These are phyloP conservation scores for Yamadazyma songkhlaensis DNA, from an alignment of 1,139 yeast species.

Conservation along the genomic window DNA sequence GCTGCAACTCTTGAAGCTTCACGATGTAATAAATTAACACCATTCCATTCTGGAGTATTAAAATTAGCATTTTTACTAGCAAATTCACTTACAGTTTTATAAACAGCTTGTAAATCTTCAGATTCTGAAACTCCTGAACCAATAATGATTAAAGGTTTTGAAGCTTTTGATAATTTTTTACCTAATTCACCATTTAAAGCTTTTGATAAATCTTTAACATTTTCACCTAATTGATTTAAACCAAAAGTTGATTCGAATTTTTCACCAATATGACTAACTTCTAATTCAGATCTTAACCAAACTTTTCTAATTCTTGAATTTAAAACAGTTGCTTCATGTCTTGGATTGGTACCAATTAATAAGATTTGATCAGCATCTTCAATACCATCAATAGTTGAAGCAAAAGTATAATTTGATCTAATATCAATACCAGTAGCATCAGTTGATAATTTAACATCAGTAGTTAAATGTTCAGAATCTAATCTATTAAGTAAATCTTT, in stretches of 20 bases:
- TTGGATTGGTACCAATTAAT: constrained; percentile 81
- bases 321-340: constrained; percentile 88
- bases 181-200: constrained; percentile 74
- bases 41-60: constrained; percentile 77
- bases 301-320: constrained; percentile 83
- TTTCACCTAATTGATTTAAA: constrained; percentile 60
- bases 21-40: constrained; percentile 77
- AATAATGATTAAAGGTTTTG: constrained; percentile 74
- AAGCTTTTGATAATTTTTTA: constrained; percentile 61
- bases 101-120: constrained; percentile 62
- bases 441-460: constrained; percentile 64
- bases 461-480: constrained; percentile 78
- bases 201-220: constrained; percentile 52
- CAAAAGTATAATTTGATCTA: constrained; percentile 78
- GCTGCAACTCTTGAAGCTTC: constrained; percentile 88
- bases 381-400: constrained; percentile 75
- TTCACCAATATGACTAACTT: constrained; percentile 72
- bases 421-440: constrained; percentile 71
- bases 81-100: constrained; percentile 61
- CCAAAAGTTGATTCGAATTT: constrained; percentile 75
- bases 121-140: constrained; percentile 81
- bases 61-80: constrained; percentile 58
- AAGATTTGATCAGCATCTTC: constrained; percentile 81
- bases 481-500: constrained; percentile 76
- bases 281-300: constrained; percentile 70